phyloP scores from a whole-genome alignment of 2,329 filamentous ascomycete genomes.

The Lojkania enalia region DNA sequence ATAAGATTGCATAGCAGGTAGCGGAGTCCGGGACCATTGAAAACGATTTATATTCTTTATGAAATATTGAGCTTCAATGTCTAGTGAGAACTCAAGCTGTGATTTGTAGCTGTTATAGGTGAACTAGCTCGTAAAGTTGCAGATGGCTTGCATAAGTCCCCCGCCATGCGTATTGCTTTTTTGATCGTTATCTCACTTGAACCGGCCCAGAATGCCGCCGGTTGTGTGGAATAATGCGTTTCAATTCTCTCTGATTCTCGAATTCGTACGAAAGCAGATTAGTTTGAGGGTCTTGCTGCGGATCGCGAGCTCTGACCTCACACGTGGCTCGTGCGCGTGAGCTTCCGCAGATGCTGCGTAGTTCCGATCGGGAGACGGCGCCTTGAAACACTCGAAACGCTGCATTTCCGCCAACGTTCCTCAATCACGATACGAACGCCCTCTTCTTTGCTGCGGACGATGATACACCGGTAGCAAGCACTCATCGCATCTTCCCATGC shows the following conservation, averaged over 20 bases:
- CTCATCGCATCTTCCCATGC: conserved; percentile 56
- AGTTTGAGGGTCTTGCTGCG: neutral
- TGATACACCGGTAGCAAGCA: conserved; percentile 28
- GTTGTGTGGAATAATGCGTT: too few species aligned
- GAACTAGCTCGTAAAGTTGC: neutral
- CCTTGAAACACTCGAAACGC: neutral
- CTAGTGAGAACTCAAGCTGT: too few species aligned
- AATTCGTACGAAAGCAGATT: too few species aligned
- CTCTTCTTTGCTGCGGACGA: conserved; percentile 15
- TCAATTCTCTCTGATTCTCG: too few species aligned
- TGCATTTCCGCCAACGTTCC: neutral
- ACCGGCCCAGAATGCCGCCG: too few species aligned
- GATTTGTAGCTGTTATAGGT: too few species aligned
- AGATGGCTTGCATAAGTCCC: conserved; percentile 8
- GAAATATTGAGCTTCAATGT: too few species aligned
- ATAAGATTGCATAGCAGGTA: too few species aligned
- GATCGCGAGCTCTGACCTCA: conserved; percentile 3
- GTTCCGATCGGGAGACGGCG: neutral
- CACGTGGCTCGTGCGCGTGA: conserved; percentile 41
- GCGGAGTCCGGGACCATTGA: too few species aligned
- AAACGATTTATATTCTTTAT: too few species aligned
- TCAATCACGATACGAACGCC: neutral
- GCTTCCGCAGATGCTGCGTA: conserved; percentile 20
- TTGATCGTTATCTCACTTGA: conserved; percentile 5
- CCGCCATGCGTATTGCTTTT: conserved; percentile 4